Evolutionary conservation across 257 asterid species (phyloP).

Genomic region (Solanum phureja): DNA sequence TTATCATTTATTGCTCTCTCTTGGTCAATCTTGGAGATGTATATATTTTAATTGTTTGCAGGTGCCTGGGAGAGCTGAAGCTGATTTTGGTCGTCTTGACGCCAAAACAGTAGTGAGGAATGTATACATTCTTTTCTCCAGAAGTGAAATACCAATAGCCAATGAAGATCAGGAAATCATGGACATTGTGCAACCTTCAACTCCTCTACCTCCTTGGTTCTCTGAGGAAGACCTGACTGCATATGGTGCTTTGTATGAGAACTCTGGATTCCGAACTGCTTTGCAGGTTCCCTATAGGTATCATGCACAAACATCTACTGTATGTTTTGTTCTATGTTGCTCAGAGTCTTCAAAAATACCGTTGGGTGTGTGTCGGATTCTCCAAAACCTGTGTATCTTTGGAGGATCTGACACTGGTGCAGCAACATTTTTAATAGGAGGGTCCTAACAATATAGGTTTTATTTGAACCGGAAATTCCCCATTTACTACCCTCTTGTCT

Average conservation of each 20-base stretch:
- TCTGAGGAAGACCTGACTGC: constrained; percentile 38
- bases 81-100: constrained; percentile 41
- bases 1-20: not conserved
- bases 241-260: constrained; percentile 45
- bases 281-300: constrained; percentile 61
- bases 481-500: no score
- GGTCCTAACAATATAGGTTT: not conserved
- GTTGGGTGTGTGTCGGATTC: not conserved
- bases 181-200: constrained; percentile 26
- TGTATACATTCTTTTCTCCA: constrained; percentile 18
- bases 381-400: not conserved
- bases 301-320: not conserved
- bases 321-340: not conserved
- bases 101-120: constrained; percentile 28
- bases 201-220: constrained; percentile 58
- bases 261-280: constrained; percentile 53
- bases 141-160: constrained; percentile 9
- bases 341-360: not conserved
- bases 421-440: not conserved
- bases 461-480: not conserved
- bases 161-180: constrained; percentile 35
- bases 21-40: not conserved
- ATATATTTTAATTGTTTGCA: not conserved
- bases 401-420: not conserved
- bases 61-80: constrained; percentile 52